Evolutionary conservation across 352 stramenopile genomes (phyloP).

Genomic region (Globisporangium abappressorium): DNA sequence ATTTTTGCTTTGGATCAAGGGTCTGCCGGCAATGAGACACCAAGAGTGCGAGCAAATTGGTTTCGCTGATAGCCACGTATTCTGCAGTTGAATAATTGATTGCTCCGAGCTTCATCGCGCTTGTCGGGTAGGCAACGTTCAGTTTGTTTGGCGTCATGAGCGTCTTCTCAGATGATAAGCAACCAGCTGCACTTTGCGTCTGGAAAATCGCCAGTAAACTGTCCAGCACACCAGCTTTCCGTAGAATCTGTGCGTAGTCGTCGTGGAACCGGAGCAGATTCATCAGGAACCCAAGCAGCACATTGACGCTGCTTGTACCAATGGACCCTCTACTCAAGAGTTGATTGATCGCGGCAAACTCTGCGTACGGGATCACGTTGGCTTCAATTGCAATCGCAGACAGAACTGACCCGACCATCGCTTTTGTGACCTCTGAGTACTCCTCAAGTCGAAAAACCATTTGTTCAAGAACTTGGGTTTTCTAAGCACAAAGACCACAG

Average conservation of each 20-base stretch:
- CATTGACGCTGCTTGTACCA: conserved; percentile 22
- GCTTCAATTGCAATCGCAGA: conserved; percentile 59
- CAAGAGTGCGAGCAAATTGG: conserved; percentile 34
- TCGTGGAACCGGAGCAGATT: conserved; percentile 50
- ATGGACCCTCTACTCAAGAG: conserved; percentile 30
- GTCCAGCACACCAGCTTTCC: conserved; percentile 33
- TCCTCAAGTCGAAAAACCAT: conserved; percentile 42
- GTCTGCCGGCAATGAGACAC: conserved; percentile 57
- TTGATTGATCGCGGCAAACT: conserved; percentile 34
- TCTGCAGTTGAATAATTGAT: conserved; percentile 18
- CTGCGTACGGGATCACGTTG: conserved; percentile 46
- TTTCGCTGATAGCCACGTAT: conserved; percentile 29
- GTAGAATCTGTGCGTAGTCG: conserved; percentile 39
- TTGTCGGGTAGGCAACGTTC: conserved; percentile 49
- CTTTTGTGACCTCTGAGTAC: conserved; percentile 46
- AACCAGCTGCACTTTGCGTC: conserved; percentile 24
- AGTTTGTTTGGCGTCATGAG: conserved; percentile 34
- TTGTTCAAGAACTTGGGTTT: conserved; percentile 33
- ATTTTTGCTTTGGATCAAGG: not conserved
- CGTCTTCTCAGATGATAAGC: conserved; percentile 18
- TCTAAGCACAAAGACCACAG: conserved; percentile 21
- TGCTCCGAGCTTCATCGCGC: conserved; percentile 27
- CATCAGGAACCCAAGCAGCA: conserved; percentile 34
- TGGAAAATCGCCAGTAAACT: conserved; percentile 42
- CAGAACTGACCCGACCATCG: conserved; percentile 50